phyloP scores from a whole-genome alignment of 225 moss, liverwort and hornwort species.

The Sphagnum contortum region DNA sequence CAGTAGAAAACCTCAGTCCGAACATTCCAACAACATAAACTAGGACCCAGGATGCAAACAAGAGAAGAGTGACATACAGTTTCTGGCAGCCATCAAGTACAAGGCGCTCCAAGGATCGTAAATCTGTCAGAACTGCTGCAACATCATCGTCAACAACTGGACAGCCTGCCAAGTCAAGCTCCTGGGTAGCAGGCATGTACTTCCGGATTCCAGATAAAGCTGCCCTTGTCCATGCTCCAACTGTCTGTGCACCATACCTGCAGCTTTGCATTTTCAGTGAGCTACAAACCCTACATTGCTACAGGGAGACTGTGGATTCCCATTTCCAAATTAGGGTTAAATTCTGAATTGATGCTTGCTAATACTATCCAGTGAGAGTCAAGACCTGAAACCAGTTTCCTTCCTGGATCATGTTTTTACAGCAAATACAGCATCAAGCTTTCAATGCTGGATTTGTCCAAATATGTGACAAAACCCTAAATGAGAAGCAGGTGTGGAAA shows the following conservation, averaged over 20 bases:
- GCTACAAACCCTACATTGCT: too few relatives aligned
- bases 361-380: too few relatives aligned
- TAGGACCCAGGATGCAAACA: background rate
- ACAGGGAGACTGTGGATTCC: too few relatives aligned
- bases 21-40: background rate
- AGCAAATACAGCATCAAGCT: too few relatives aligned
- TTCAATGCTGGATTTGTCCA: too few relatives aligned
- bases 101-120: slow-evolving; percentile 56
- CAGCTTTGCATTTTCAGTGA: too few relatives aligned
- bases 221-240: slow-evolving; percentile 42
- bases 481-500: too few relatives aligned
- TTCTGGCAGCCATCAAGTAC: slow-evolving; percentile 87
- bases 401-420: too few relatives aligned
- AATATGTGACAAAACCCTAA: too few relatives aligned
- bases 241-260: slow-evolving; percentile 20
- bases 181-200: slow-evolving; percentile 51
- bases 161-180: slow-evolving; percentile 74
- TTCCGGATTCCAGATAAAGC: slow-evolving; percentile 49
- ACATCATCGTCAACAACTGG: slow-evolving; percentile 71
- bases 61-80: slow-evolving; percentile 32
- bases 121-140: slow-evolving; percentile 33
- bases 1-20: background rate
- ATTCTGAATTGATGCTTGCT: too few relatives aligned
- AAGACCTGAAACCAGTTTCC: too few relatives aligned
- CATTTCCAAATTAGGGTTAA: too few relatives aligned